Base-by-base conservation (phyloP, 805 yeast species). In the Pichia kluyveri region DNA sequence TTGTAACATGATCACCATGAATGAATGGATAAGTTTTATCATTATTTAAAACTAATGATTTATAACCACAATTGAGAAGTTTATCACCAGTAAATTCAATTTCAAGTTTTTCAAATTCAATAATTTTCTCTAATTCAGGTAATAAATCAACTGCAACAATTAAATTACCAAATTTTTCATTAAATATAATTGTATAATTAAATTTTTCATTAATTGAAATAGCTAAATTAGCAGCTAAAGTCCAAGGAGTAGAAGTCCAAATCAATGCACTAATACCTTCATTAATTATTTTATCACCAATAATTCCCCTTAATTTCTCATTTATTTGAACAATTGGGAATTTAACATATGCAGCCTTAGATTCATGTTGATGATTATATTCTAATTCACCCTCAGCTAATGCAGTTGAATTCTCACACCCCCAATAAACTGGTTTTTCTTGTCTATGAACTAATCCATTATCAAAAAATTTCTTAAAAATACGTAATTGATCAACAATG, bases 201-300 rank as follows among this genome's bases (percentile, higher is more conserved):
- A 86, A 67, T 1, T 71, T 65, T 28, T 76, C 65, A 57, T 87
- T 80, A 40, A 84, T 73, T 41, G 93, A 82, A 40, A 93, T 79
- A 0, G 97, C 97, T 52, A 75, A 73, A 60, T 93, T 93, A 0
- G 96, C 82, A 5, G 87, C 86, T 32, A 93, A 71, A 0, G 99
- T 93, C 99, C 99, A 93, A 0, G 99, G 97, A 1, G 99, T 93
- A 1, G 96, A 90, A 0, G 99, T 93, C 99, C 99, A 93, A 48
- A 93, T 87, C 51, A 86, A 59, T 8, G 72, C 75, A 23, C 52
- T 45, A 1, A 72, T 34, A 15, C 42, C 32, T 5, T 43, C 40
- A 11, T n/a, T 5, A 10, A 28, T 42, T 2, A 48, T 15, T 5
- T 63, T 45, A 8, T 15, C n/a, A 15, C n/a, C 37, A 12, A 32